These are phyloP conservation scores for Erucastrum elatum DNA, from an alignment of 345 rosid genomes.

Conservation along the genomic window DNA sequence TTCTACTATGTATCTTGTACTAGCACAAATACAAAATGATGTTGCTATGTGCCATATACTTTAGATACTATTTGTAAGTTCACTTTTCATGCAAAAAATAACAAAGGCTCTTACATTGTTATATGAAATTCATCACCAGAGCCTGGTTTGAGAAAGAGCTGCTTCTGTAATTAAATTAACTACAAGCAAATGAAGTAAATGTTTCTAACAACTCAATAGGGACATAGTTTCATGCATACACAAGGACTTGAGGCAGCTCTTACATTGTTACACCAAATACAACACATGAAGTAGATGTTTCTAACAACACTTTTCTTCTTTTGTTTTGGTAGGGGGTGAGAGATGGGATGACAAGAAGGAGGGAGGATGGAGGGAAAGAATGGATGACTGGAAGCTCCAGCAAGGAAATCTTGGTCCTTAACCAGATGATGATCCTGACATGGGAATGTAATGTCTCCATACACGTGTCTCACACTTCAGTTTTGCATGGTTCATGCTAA, in stretches of 20 bases:
- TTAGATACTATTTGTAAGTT: neutral
- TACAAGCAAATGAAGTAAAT: neutral
- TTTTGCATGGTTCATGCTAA: constrained; percentile 1
- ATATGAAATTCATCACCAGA: neutral
- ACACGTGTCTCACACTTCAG: neutral
- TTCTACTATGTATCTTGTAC: constrained; percentile 1
- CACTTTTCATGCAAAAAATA: neutral
- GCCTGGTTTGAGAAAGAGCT: neutral
- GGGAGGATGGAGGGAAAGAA: constrained; percentile 84
- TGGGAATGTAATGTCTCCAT: constrained; percentile 53
- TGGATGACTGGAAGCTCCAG: constrained; percentile 90
- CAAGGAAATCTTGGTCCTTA: constrained; percentile 85
- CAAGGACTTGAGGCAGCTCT: neutral
- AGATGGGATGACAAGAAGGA: constrained; percentile 88
- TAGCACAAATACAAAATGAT: neutral
- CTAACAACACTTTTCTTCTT: neutral
- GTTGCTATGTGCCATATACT: neutral
- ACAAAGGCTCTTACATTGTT: neutral
- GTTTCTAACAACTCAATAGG: constrained; percentile 2
- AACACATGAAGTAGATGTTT: constrained; percentile 1
- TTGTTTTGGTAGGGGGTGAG: constrained; percentile 57
- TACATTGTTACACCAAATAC: neutral
- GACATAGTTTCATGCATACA: constrained; percentile 7
- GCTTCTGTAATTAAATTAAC: neutral
- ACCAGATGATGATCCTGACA: constrained; percentile 74